Conservation (phyloP, 1,284 basidiomycete species). For the Cryptococcus hybrid region DNA sequence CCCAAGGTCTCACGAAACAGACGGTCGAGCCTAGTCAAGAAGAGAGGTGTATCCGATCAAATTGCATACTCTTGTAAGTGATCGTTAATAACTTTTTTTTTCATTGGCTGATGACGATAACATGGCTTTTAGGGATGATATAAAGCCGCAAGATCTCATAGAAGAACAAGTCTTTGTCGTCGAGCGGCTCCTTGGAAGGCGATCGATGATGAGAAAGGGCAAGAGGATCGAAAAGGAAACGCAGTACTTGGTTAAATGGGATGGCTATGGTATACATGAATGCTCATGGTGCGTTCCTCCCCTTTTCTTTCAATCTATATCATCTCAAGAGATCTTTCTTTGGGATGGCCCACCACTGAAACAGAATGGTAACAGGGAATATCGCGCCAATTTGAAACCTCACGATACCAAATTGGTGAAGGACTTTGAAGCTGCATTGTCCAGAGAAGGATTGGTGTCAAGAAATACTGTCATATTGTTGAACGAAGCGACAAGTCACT, state of each 20-base stretch:
- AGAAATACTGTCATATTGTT: not conserved
- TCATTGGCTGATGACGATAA: not conserved
- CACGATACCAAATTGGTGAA: not conserved
- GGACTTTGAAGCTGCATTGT: not conserved
- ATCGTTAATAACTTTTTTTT: not conserved
- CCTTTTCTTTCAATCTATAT: too few relatives aligned
- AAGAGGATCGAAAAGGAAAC: not conserved
- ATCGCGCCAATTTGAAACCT: not conserved
- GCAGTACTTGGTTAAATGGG: not conserved
- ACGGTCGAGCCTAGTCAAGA: not conserved
- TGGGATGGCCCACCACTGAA: too few relatives aligned
- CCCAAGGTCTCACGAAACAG: not conserved
- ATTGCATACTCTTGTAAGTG: conserved; percentile 1
- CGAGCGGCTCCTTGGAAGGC: not conserved
- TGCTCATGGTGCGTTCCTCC: not conserved
- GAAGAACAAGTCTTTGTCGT: not conserved
- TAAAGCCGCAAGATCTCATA: not conserved
- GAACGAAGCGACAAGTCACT: not conserved
- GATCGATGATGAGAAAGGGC: not conserved
- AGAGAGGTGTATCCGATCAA: not conserved
- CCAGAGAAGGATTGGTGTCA: too few relatives aligned
- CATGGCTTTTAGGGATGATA: not conserved
- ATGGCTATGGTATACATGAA: not conserved
- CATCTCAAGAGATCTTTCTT: too few relatives aligned
- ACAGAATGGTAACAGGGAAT: not conserved